Evolutionary conservation across 75 land plant species (phyloP), one percentile per base, ranked within the genome.

Genomic region (Picea sitchensis): DNA sequence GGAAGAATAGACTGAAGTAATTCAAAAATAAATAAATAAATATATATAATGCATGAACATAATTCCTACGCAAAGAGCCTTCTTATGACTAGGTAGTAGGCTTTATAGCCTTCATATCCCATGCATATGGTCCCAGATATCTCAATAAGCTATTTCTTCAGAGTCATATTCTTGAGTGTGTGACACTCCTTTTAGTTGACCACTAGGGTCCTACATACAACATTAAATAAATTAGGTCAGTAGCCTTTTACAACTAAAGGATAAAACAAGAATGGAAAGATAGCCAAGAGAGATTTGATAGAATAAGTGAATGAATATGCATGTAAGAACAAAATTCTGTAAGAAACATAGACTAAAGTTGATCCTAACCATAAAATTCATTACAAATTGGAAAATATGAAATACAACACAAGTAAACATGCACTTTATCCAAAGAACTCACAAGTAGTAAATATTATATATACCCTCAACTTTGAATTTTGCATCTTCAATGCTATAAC

Each of bases 401-500:
- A 36, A 38, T 77, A 4, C 47, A 63, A 26, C 26, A 65, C 60
- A 75, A 23, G 59, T 31, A 58, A 57, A n/a, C 4, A 61, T 23
- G 34, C 20, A 57, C 9, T 76, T 20, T 11, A 69, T 38, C 38
- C 41, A 34, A 32, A 31, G 18, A 32, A n/a, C n/a, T 36, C 20
- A 71, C 68, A 58, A 77, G 78, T 56, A 18, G 14, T 38, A 38
- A 12, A 31, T 12, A 32, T 8, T 26, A 32, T 17, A 21, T 78
- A 41, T 81, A 98, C 99, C 99, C 95, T 93, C 44, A 98, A 84
- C 76, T 92, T 63, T 95, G 99, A 74, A 90, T n/a, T 93, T 77
- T 95, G 92, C 60, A 85, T 26, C n/a, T 94, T 87, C 89, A 98
- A 81, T 56, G 96, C 87, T 78, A 92, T 79, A 14, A 98, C 98